Conservation (phyloP, 352 stramenopile species). For the Globisporangium solare region DNA sequence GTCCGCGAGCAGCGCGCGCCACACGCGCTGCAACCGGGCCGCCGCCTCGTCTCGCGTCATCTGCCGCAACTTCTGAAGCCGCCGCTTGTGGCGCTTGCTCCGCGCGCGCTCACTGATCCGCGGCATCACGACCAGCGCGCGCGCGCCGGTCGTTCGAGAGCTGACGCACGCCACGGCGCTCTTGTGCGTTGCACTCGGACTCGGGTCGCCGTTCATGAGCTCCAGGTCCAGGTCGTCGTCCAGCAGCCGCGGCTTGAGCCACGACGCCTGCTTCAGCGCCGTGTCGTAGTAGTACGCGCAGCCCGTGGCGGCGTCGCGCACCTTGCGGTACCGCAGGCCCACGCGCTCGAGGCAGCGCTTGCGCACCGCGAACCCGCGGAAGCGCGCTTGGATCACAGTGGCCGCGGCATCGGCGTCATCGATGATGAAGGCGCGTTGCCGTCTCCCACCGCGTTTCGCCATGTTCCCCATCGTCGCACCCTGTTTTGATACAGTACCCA, state of each 20-base stretch:
- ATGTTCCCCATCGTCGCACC: slow-evolving; percentile 7
- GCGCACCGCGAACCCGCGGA: slow-evolving; percentile 43
- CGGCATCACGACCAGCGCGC: slow-evolving; percentile 12
- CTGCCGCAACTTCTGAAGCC: slow-evolving; percentile 51
- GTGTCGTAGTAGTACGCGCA: slow-evolving; percentile 69
- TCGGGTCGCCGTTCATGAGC: slow-evolving; percentile 17
- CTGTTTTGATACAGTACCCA: slow-evolving; percentile 13
- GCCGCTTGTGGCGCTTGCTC: slow-evolving; percentile 57
- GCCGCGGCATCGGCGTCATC: slow-evolving; percentile 19
- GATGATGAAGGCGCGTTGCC: slow-evolving; percentile 12
- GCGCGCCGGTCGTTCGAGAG: neutral
- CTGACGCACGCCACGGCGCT: slow-evolving; percentile 7
- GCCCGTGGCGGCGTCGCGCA: slow-evolving; percentile 35
- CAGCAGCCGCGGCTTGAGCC: slow-evolving; percentile 59
- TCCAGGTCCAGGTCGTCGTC: slow-evolving; percentile 43
- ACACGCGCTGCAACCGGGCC: slow-evolving; percentile 45
- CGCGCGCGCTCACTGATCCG: slow-evolving; percentile 50
- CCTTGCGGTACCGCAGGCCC: slow-evolving; percentile 51
- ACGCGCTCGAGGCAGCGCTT: slow-evolving; percentile 38
- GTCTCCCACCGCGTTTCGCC: slow-evolving; percentile 33
- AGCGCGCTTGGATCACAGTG: slow-evolving; percentile 53
- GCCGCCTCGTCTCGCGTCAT: slow-evolving; percentile 53
- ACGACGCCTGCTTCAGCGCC: slow-evolving; percentile 34
- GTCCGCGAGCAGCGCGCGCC: slow-evolving; percentile 38
- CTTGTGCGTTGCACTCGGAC: slow-evolving; percentile 10